These are phyloP conservation scores for Myxozyma vanderwaltii DNA, from an alignment of 805 yeast species.

Conservation along the genomic window DNA sequence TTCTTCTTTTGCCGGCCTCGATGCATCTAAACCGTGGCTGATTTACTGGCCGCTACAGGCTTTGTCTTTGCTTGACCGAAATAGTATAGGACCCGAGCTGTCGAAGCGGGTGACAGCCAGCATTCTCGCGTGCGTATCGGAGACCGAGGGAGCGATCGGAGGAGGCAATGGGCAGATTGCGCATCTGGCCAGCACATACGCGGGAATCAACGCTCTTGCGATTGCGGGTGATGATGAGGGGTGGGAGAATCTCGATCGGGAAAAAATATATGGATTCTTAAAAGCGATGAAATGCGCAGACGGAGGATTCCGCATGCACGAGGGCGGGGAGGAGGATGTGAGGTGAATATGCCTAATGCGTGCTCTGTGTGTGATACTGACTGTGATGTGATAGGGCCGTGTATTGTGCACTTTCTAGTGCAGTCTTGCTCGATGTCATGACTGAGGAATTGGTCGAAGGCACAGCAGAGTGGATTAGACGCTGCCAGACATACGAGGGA, in stretches of 20 bases:
- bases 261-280: constrained; percentile 63
- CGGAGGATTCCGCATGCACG: constrained; percentile 79
- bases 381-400: constrained; percentile 60
- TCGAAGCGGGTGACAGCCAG: constrained; percentile 38
- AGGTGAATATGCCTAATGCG: constrained; percentile 13
- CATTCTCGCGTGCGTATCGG: constrained; percentile 39
- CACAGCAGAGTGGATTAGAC: constrained; percentile 59
- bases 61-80: constrained; percentile 43
- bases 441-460: constrained; percentile 61
- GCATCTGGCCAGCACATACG: constrained; percentile 83
- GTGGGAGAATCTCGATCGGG: constrained; percentile 52
- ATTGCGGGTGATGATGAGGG: constrained; percentile 46
- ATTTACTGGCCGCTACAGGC: constrained; percentile 79
- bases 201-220: constrained; percentile 66
- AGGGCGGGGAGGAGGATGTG: constrained; percentile 76
- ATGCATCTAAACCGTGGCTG: constrained; percentile 93
- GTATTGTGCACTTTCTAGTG: constrained; percentile 80
- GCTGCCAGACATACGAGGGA: constrained; percentile 91
- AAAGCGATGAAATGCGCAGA: constrained; percentile 59
- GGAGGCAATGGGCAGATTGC: constrained; percentile 84
- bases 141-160: constrained; percentile 66
- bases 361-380: neutral
- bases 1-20: constrained; percentile 55
- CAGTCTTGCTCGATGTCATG: constrained; percentile 62
- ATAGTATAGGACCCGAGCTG: neutral